phyloP scores from a whole-genome alignment of 176 grass and related monocot genomes.

The Luzula sylvatica region DNA sequence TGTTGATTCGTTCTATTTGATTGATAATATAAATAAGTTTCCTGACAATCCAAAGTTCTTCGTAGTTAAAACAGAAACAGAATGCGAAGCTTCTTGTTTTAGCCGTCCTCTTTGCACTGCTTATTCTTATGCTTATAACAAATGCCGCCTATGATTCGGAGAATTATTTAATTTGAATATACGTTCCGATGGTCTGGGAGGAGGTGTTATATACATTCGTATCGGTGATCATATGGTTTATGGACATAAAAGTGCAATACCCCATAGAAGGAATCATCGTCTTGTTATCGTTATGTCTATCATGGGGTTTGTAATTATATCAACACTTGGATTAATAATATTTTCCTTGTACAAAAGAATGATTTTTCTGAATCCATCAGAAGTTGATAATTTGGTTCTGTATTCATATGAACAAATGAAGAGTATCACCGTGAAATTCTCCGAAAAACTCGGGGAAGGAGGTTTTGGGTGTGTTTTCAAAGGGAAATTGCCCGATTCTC shows the following conservation, averaged over 20 bases:
- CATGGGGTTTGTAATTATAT: conserved; percentile 11
- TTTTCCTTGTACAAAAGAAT: background rate
- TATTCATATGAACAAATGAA: conserved; percentile 20
- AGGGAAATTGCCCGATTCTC: conserved; percentile 2
- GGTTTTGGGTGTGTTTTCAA: conserved; percentile 37
- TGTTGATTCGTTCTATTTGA: conserved; percentile 15
- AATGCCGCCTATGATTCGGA: conserved; percentile 29
- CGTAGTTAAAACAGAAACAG: background rate
- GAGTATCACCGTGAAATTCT: conserved; percentile 15
- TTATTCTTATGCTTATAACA: conserved; percentile 7
- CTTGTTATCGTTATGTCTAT: background rate
- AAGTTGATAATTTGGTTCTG: background rate
- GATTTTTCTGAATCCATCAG: background rate
- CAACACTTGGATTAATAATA: background rate
- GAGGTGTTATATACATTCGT: background rate
- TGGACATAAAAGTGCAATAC: background rate
- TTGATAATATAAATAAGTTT: conserved; percentile 13
- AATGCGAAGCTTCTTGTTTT: conserved; percentile 25
- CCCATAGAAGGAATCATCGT: background rate
- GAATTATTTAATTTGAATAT: background rate
- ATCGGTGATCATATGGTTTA: background rate
- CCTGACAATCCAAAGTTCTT: conserved; percentile 22
- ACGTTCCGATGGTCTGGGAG: background rate
- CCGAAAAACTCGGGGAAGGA: conserved; percentile 27
- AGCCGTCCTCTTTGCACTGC: conserved; percentile 31